Evolutionary conservation across 108 stramenopile genomes (phyloP), one percentile per base, ranked within the genome.

Genomic region (Fragilariopsis cylindrus): DNA sequence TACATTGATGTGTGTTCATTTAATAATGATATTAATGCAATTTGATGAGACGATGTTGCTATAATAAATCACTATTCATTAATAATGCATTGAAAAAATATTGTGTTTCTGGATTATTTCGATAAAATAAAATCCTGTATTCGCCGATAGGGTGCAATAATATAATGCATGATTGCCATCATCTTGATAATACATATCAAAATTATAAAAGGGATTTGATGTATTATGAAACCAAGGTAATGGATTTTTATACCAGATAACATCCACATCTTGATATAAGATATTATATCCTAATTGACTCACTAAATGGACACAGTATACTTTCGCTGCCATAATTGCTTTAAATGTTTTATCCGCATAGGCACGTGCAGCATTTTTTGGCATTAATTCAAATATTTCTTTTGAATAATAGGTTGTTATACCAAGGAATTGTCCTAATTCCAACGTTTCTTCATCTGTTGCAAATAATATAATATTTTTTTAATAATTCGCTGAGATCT

Each of bases 231-330:
- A 71, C 49, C 57, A 71, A 8, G 74, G 70, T 67, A 92, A 66
- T 11, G 91, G 92, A 74, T 90, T 71, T 62, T 82, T 75, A 68
- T 82, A 85, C 91, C 88, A 93, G 18, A 91, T 74, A n/a, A 91
- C 57, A 67, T 91, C 88, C 12, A 91, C 92, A 72, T 96, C 95
- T 77, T 91, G 90, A 70, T 91, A 96, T 21, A 96, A 73, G 13
- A 96, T 49, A 72, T 96, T 87, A 60, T 92, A 89, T 7, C 90
- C 90, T 45, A 94, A 74, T 40, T 73, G 57, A 70, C 83, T 78
- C 8, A 90, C 76, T 44, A 96, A 63, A 48, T 92, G 94, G 7
- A 93, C 88, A 56, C 84, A 87, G 15, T 91, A 69, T 3, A 90
- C 84, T 66, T 83, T 96, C 70, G 89, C 86, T 48, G 85, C 78